phyloP scores from a whole-genome alignment of 768 basidiomycete species.

The Panaeolus papilionaceus region DNA sequence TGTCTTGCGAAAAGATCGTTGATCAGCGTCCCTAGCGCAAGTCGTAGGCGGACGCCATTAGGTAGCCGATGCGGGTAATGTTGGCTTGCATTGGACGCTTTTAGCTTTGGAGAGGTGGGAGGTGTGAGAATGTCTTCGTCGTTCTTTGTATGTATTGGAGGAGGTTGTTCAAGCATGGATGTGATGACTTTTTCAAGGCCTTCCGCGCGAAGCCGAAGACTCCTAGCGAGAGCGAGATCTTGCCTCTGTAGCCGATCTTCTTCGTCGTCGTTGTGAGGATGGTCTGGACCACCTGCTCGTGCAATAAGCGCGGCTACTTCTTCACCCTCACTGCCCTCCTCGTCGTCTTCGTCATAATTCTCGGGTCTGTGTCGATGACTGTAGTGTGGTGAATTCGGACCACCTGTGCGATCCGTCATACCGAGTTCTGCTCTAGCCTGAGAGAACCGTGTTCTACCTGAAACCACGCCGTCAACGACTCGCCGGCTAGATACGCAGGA shows the following conservation, averaged over 20 bases:
- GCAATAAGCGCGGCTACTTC: conserved; percentile 56
- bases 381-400: conserved; percentile 64
- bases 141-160: conserved; percentile 61
- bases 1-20: conserved; percentile 85
- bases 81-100: conserved; percentile 48
- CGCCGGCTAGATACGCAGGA: conserved; percentile 2
- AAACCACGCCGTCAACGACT: conserved; percentile 8
- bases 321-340: conserved; percentile 70
- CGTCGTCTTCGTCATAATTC: conserved; percentile 78
- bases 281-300: conserved; percentile 50
- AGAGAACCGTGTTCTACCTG: conserved; percentile 75
- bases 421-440: conserved; percentile 87
- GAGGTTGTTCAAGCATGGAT: conserved; percentile 82
- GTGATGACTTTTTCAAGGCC: conserved; percentile 84
- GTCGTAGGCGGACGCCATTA: conserved; percentile 80
- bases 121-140: conserved; percentile 60
- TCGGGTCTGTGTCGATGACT: conserved; percentile 73
- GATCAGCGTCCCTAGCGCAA: conserved; percentile 77
- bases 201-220: conserved; percentile 75
- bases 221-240: conserved; percentile 66
- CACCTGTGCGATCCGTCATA: conserved; percentile 84
- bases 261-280: conserved; percentile 61
- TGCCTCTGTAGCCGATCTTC: conserved; percentile 61
- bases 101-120: conserved; percentile 55
- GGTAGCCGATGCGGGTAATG: conserved; percentile 61